Conservation (phyloP, 1,284 basidiomycete genomes). For the Cryptococcus maquisensis region DNA sequence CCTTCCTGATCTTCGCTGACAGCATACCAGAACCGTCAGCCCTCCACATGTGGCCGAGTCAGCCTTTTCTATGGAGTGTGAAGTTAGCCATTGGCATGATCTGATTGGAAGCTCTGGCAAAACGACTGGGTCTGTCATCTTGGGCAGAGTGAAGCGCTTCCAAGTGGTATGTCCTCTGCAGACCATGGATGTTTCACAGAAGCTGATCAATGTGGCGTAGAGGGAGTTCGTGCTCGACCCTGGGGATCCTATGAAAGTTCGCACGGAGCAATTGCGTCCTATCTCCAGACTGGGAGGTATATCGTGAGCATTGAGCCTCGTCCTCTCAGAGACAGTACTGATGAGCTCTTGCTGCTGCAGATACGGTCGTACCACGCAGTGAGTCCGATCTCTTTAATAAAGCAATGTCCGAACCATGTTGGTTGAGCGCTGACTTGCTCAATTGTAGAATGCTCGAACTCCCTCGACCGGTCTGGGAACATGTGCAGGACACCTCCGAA, state of each 20-base stretch:
- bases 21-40: conserved; percentile 50
- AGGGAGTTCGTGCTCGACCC: conserved; percentile 58
- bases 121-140: conserved; percentile 57
- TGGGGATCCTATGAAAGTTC: conserved; percentile 36
- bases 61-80: conserved; percentile 68
- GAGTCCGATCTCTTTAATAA: conserved; percentile 21
- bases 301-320: conserved; percentile 50
- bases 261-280: conserved; percentile 55
- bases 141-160: conserved; percentile 62
- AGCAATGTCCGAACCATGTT: background rate
- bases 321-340: background rate
- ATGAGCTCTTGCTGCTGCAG: background rate
- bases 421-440: conserved; percentile 2
- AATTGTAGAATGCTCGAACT: conserved; percentile 49
- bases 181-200: background rate
- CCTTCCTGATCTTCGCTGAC: background rate
- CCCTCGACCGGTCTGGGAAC: conserved; percentile 58
- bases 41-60: conserved; percentile 67
- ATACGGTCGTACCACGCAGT: conserved; percentile 55
- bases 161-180: conserved; percentile 52
- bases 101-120: conserved; percentile 51
- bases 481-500: conserved; percentile 49
- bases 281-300: conserved; percentile 63
- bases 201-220: conserved; percentile 44
- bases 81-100: conserved; percentile 59